Base-by-base conservation (phyloP, 192 early-diverging fungal species). In the Chytriomyces hyalinus region DNA sequence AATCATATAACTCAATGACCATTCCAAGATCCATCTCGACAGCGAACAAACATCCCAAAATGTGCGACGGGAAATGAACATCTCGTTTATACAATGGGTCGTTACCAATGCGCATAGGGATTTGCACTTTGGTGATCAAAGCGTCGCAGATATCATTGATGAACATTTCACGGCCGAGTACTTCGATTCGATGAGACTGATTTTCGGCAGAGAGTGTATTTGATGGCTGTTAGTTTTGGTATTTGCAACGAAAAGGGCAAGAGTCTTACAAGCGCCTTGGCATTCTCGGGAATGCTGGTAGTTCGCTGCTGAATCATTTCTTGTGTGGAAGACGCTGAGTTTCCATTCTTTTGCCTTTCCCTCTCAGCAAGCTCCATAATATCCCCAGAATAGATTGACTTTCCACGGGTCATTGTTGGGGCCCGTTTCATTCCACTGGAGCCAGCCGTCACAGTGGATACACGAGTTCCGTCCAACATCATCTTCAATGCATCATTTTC, bases 61-160 rank as follows among this genome's bases (percentile, higher is more conserved):
- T 9, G 13, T 13, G 43, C 11, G 73, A 36, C 6, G 73, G 64
- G 46, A 45, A 75, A 15, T 62, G 62, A 0, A 66, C 64, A 6
- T 64, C 73, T 36, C 50, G 20, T 26, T 11, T 53, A 6, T 8
- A 5, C 6, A 49, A 26, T 80, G 86, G 70, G 43, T 86, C 84
- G 62, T 92, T 89, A 7, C 86, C 73, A 57, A 79, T 88, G 68
- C 91, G 92, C 51, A 93, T 80, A 6, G 94, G 93, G 66, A 96
- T 93, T 75, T 91, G 91, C 49, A 96, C 80, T 65, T 87, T 87
- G 76, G 85, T 87, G 60, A 97, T 90, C 13, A 97, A 84, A 61
- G 92, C 91, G 49, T 92, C 88, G 17, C 95, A 67, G 43, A 97
- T 89, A 85, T 96, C 94, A 24, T 86, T 71, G 81, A 71, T 48